Evolutionary conservation across 768 basidiomycete species (phyloP), one percentile per base, ranked within the genome.

Genomic region (Mycena floridula): DNA sequence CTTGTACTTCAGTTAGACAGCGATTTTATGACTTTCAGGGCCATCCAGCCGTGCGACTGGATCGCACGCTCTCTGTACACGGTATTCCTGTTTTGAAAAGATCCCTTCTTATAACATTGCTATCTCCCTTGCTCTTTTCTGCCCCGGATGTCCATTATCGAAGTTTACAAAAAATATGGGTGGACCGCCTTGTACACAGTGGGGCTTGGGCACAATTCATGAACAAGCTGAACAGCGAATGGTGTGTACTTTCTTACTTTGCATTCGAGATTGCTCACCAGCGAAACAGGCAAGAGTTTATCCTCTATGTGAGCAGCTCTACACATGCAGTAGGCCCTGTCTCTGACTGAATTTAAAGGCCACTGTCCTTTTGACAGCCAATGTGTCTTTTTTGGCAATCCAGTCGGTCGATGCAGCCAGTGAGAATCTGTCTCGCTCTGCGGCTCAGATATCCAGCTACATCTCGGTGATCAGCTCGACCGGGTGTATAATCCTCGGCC

Each of bases 321-420:
- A 20, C 28, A 28, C 38, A 21, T 16, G 21, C 25, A 23, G 25
- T 20, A 22, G n/a, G 2, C 28, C 15, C 15, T 2, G 5, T 35
- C 15, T 36, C 37, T 18, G 13, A 24, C 23, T 41, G 13, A 12
- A 37, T 13, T 30, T n/a, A n/a, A n/a, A 82, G 79, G 72, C 70
- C 1, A 77, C 76, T 1, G 77, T 82, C 2, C 60, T 83, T 15
- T 54, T 83, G 18, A 75, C 73, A 27, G 76, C 75, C 11, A 81
- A 81, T 39, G 75, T 84, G 0, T 73, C 69, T 0, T 80, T 82
- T 50, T 60, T 85, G n/a, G 72, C 78, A 2, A 79, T 82, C 32
- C 65, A 67, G 40, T 68, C 61, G 27, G 59, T 70, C 6, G 66
- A 71, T 42, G 55, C 54, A 13, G 49, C 52, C 4, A 46, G 45